Base-by-base conservation (phyloP, 1,284 basidiomycete species). In the Malassezia psittaci region DNA sequence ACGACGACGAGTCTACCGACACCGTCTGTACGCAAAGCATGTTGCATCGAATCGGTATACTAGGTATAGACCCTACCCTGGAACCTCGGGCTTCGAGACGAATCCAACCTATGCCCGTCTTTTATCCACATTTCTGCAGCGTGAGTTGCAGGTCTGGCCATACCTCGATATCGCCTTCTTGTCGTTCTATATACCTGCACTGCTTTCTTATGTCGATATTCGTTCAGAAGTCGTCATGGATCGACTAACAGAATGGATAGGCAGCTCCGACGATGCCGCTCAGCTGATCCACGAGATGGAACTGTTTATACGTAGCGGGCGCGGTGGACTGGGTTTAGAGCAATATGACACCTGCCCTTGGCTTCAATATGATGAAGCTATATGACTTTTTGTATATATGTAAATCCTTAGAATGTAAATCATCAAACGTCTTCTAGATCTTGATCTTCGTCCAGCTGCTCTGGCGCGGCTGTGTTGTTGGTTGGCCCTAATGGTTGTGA, bases 101-200 rank as follows among this genome's bases (percentile, higher is more conserved):
- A 48, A 57, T 33, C 43, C 55, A 1, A 47, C 24, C 5, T 52
- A 52, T 34, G 55, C 55, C 3, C 44, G 55, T 2, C 40, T 57
- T 3, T 29, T 57, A 11, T 42, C 55, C n/a, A 38, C 43, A 9
- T 57, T 57, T 38, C 29, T 57, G 12, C 45, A 52, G 16, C 55
- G 55, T 13, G 55, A 57, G 19, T 40, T 57, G 15, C 55, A 57
- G 15, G 55, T 57, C 24, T 57, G 55, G 55, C 51, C 55, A 10
- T 49, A 57, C 35, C 29, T 57, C 5, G 55, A 57, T 16, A 43
- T 48, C 5, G 18, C 44, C 2, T 57, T 57, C 24, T 47, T 57
- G 15, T 48, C 45, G 10, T 48, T 35, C 43, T 57, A 57, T 52
- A 57, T 57, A 5, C 55, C 55, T 29, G 55, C 55, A 3, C 21